Percentiles rank a stretch among this genome's conserved stretches.
These are phyloP conservation scores for Mortierella sp. DNA, from an alignment of 371 early-diverging fungal genomes.

Conservation along the genomic window DNA sequence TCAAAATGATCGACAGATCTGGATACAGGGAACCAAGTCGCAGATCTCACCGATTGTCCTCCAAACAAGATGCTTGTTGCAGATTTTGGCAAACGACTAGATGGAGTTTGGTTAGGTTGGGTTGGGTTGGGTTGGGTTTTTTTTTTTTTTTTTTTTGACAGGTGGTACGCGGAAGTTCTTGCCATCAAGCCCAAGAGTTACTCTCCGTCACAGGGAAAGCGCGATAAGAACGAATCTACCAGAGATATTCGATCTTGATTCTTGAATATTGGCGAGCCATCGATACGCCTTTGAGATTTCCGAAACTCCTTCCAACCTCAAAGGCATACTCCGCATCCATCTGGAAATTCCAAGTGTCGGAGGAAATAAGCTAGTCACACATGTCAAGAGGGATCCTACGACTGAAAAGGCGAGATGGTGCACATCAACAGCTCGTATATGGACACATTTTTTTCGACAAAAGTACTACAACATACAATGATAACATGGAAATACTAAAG, in stretches of 20 bases:
- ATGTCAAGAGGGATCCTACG: background rate
- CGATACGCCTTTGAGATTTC: background rate
- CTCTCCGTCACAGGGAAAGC: background rate
- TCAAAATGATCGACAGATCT: constrained; percentile 6
- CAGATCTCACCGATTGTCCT: constrained; percentile 14
- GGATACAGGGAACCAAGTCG: constrained; percentile 7
- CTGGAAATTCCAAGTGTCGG: background rate
- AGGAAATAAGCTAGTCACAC: background rate
- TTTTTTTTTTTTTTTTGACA: constrained; percentile 22
- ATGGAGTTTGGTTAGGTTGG: constrained; percentile 13
- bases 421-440: constrained; percentile 12
- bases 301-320: background rate
- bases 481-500: constrained; percentile 15
- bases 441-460: constrained; percentile 8
- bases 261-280: background rate
- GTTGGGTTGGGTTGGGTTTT: no score
- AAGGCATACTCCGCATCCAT: constrained; percentile 5
- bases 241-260: constrained; percentile 15
- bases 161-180: constrained; percentile 9
- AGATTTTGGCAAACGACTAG: constrained; percentile 1
- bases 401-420: background rate
- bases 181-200: constrained; percentile 13
- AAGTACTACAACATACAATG: background rate
- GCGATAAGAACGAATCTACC: constrained; percentile 5
- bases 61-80: constrained; percentile 17